Base-by-base conservation (phyloP, 1,284 basidiomycete genomes). In the Cystobasidium sp. region DNA sequence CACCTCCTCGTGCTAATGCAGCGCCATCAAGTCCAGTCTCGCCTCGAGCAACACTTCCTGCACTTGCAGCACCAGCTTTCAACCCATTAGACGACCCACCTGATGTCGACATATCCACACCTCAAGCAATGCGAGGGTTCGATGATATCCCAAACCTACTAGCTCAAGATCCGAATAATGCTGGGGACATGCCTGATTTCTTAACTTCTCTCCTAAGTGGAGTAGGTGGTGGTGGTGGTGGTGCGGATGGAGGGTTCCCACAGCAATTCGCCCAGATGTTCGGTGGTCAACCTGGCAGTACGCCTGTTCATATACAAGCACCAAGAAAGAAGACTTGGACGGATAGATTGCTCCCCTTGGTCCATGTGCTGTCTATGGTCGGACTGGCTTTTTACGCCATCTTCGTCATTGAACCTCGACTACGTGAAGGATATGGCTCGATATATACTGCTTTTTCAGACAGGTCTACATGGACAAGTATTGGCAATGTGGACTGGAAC, bases 281-380 rank as follows among this genome's bases (percentile, higher is more conserved):
- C 37, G 64, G 65, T 39, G 65, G 55, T 51, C 59, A 49, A 20
- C 39, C 64, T 24, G 65, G 65, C 16, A 43, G 41, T 39, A 63
- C 74, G 37, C 75, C 78, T 12, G 66, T 75, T 41, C 71, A 76
- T 6, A 68, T 78, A 2, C 61, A 72, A 24, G 53, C 56, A 18
- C 78, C 78, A 18, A 43, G 39, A 41, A n/a, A 65, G 53, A 79
- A 79, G 66, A 79, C 79, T 3, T 64, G 75, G 68, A 66, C 77
- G 43, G 79, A 80, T 46, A 66, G 78, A 22, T 31, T 79, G 20
- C 76, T 80, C 41, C 79, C 79, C 14, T 61, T 80, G 58, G 41
- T 79, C 9, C 79, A 80, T 66, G 43, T 80, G 20, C 24, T 78
- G 6, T 59, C 77, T 37, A 80, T 80, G 79, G 76, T 80, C 56